Base-by-base conservation (phyloP, 257 asterid species). In the Sherardia arvensis region DNA sequence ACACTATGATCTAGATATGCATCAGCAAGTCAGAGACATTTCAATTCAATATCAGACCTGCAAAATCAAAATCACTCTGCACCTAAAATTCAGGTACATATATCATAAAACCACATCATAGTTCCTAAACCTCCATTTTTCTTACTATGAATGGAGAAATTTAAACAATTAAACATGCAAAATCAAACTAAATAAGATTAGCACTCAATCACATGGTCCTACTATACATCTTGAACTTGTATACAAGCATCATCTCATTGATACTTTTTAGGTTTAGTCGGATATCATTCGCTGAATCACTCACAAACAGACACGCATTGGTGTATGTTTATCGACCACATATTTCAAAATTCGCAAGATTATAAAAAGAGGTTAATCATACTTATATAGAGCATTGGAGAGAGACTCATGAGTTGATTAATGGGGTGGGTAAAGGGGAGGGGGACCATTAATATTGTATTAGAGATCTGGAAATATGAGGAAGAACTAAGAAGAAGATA, bases 391-490 rank as follows among this genome's bases (percentile, higher is more conserved):
- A 61, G 34, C 69, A 71, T 54, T 71, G 68, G 36, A 58, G 66
- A 62, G 66, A 4, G 56, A 54, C 53, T 60, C 21, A 67, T 59
- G 43, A 43, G 34, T 55, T 57, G 1, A 2, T 55, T 26, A 26
- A 14, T 54, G 61, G 22, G 45, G 15, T 29, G 47, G 21, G 34
- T 29, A 21, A 1, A 22, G 34, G 14, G 1, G 29, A 33, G 30
- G 75, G 83, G 80, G 83, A 69, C 76, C 83, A 75, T 69, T 17
- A 28, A 17, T 27, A 28, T 43, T 43, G 51, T 66, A 45, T 21
- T 66, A 51, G 70, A 51, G 70, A 75, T 69, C 66, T 59, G 61
- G 64, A 60, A 53, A 56, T 20, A 20, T 51, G 43, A 18, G 43
- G n/a, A 59, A 34, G 58, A 29, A 21, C 3, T 21, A 12, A 54